A percentile compares a stretch with the other conserved stretches of the same genome.
Evolutionary conservation across 2,329 filamentous ascomycete genomes (phyloP).

Genomic region (Didymosphaeria variabile): DNA sequence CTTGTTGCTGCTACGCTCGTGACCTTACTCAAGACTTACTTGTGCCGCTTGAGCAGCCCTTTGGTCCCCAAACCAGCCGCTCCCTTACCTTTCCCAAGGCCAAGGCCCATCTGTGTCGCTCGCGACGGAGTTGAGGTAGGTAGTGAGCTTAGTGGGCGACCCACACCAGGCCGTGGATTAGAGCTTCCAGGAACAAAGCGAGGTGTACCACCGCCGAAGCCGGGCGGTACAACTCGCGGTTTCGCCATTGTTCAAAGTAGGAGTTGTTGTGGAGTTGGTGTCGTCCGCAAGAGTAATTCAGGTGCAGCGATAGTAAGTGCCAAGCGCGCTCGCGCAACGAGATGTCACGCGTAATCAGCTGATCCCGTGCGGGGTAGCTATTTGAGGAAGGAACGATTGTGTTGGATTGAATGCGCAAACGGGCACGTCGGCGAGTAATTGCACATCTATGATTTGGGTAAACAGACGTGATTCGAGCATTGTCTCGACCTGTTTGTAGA

Average conservation of each 20-base stretch:
- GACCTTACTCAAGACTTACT: conserved; percentile 24
- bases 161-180: neutral
- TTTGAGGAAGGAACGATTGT: neutral
- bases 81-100: conserved; percentile 33
- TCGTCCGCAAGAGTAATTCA: neutral
- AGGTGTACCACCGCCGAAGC: neutral
- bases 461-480: neutral
- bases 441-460: neutral
- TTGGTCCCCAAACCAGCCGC: conserved; percentile 8
- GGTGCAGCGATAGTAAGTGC: neutral
- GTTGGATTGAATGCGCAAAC: neutral
- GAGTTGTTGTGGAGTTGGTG: neutral
- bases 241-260: neutral
- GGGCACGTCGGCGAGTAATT: neutral
- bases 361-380: neutral
- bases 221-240: neutral
- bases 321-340: neutral
- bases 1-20: neutral
- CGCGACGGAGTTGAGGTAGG: conserved; percentile 19
- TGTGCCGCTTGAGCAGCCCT: conserved; percentile 31
- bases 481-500: neutral
- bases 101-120: conserved; percentile 26
- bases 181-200: neutral
- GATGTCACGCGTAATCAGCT: conserved; percentile 6
- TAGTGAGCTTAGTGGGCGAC: no score